phyloP scores from a whole-genome alignment of 306 rosid species.

The Prunus armeniaca region DNA sequence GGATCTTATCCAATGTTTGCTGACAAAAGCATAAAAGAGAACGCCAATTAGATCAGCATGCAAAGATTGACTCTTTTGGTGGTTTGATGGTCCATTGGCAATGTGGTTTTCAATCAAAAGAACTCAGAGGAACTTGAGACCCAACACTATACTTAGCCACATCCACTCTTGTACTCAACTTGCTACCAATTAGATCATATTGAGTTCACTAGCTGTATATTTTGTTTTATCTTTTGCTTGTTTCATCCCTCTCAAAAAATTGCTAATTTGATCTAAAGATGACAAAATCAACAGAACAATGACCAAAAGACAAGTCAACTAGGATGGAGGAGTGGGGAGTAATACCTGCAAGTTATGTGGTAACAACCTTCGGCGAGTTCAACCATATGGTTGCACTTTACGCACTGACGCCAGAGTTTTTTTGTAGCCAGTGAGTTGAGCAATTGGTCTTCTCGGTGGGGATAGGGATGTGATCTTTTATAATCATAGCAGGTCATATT shows the following conservation, averaged over 20 bases:
- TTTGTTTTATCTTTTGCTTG: background rate
- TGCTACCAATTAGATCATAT: background rate
- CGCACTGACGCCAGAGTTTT: constrained; percentile 69
- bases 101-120: too few relatives aligned
- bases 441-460: constrained; percentile 51
- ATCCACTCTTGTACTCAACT: background rate
- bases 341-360: constrained; percentile 92
- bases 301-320: background rate
- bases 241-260: background rate
- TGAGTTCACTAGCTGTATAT: too few relatives aligned
- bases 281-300: background rate
- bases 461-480: constrained; percentile 42
- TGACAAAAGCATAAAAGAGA: background rate
- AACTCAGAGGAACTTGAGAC: too few relatives aligned
- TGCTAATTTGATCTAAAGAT: background rate
- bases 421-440: constrained; percentile 55
- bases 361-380: constrained; percentile 87
- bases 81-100: background rate
- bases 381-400: constrained; percentile 72
- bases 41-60: background rate
- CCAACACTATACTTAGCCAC: too few relatives aligned
- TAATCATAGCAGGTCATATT: constrained; percentile 42
- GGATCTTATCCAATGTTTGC: background rate
- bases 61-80: background rate
- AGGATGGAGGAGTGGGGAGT: constrained; percentile 7